Base-by-base conservation (phyloP, 2,329 filamentous ascomycete genomes). In the Penicillium palitans region DNA sequence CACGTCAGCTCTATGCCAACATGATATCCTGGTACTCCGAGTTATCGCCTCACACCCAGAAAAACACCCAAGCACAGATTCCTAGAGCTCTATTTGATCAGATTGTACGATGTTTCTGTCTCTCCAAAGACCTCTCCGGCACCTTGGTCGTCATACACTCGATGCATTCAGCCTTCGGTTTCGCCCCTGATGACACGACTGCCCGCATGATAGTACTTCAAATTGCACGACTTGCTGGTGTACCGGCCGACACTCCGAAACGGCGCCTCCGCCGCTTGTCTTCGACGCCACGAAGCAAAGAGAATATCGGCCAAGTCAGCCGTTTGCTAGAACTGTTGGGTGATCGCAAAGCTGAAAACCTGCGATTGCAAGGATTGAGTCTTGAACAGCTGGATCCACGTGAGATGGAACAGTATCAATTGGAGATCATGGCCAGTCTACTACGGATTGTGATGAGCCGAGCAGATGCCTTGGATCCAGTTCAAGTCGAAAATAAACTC, bases 61-160 rank as follows among this genome's bases (percentile, higher is more conserved):
- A 72, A 44, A 62, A 53, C 4, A 68, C 69, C 13, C 66, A 70
- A 19, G 67, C 72, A 27, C 73, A 77, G 40, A 77, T 83, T 58
- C 78, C 80, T 24, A 75, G 73, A 56, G 79, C 80, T 6, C 64
- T 84, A 3, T 84, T 84, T 59, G 76, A 83, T 61, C 76, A 79
- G 57, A 81, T 84, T 47, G 76, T 83, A 29, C 74, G 79, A 33
- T 80, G 77, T 63, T 83, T 84, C 67, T 81, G 79, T 59, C 69
- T 82, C 8, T 76, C 74, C 2, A 74, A 79, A 48, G 82, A 84
- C 61, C 71, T 80, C 15, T 62, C 75, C 3, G 82, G 80, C 33
- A 80, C 78, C 4, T 71, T 83, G 24, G 77, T 83, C 33, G 80
- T 80, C 2, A 69, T 84, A 13, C 73, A 78, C 52, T 76, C 77